Base-by-base conservation (phyloP, 192 early-diverging fungal genomes). In the Mortierella antarctica region DNA sequence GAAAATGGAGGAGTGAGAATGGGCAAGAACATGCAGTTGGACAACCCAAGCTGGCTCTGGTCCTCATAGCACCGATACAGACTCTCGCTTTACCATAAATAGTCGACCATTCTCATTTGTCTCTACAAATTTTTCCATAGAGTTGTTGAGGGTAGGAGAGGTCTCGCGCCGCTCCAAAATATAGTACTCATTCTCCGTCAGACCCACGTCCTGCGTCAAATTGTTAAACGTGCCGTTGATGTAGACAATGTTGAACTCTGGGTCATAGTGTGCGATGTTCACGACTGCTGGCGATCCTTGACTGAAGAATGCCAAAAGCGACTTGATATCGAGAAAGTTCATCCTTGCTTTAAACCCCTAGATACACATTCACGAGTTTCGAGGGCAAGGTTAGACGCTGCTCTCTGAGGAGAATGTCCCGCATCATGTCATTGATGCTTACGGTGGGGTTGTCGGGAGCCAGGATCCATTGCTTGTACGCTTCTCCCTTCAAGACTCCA, bases 111-210 rank as follows among this genome's bases (percentile, higher is more conserved):
- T 50, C 20, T 54, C 15, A 20, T 72, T 58, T 54, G 68, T 71
- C n/a, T 71, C 77, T 2, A 72, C 44, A 1, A 80, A 20, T 23
- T 72, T 80, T 39, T 67, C 58, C 60, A 80, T 57, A 6, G 77
- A 61, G 0, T 46, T 72, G 23, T 11, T 68, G 48, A 80, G 54
- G 20, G 70, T 80, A 8, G 70, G 64, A 18, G 23, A 46, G 51
- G 57, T 67, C 53, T 67, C 65, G 10, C 77, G 64, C 9, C 65
- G 69, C 45, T 80, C 77, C n/a, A 80, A 49, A 13, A 80, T 45
- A 55, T 68, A 80, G 13, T 51, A n/a, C 18, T 68, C 53, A 15
- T 60, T 65, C 49, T 39, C 53, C 3, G 15, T 21, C 55, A 80
- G 11, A 9, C 45, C 55, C 4, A 80, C 21, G 10, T 31, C 7